These are phyloP conservation scores for Sugiyamaella qingdaonensis DNA, from an alignment of 805 yeast genomes.

Conservation along the genomic window DNA sequence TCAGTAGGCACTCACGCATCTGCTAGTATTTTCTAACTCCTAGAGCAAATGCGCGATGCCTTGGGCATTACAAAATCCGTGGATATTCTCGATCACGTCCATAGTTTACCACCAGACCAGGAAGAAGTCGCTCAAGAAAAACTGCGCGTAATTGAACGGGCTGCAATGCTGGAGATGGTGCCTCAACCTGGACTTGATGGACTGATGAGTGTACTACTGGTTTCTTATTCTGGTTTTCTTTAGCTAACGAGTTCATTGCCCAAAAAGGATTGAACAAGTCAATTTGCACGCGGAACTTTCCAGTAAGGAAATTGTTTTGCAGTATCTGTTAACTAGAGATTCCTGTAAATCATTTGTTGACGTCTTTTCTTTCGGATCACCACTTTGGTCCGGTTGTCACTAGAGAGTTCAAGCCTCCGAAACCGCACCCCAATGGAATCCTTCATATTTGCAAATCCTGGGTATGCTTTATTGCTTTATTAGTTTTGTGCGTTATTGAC, in stretches of 20 bases:
- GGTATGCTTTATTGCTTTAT: conserved; percentile 22
- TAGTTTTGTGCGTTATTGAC: neutral
- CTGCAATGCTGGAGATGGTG: conserved; percentile 56
- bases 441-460: conserved; percentile 50
- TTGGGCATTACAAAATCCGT: conserved; percentile 43
- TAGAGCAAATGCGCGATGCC: conserved; percentile 56
- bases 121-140: conserved; percentile 43
- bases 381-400: conserved; percentile 52
- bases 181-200: conserved; percentile 45
- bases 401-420: conserved; percentile 61
- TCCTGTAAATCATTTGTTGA: conserved; percentile 53
- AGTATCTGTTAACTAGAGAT: conserved; percentile 18
- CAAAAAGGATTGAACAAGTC: conserved; percentile 40
- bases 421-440: conserved; percentile 63
- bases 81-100: conserved; percentile 54
- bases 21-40: conserved; percentile 3
- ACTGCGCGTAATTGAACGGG: conserved; percentile 51
- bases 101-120: conserved; percentile 38
- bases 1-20: conserved; percentile 11
- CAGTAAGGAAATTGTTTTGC: conserved; percentile 24
- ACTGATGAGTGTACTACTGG: conserved; percentile 34
- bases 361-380: conserved; percentile 40
- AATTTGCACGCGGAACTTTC: conserved; percentile 60
- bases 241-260: conserved; percentile 24
- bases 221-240: neutral